Percentiles rank a stretch among this genome's conserved stretches.
phyloP scores from a whole-genome alignment of 2,329 filamentous ascomycete genomes.

The Hortaea sp. region DNA sequence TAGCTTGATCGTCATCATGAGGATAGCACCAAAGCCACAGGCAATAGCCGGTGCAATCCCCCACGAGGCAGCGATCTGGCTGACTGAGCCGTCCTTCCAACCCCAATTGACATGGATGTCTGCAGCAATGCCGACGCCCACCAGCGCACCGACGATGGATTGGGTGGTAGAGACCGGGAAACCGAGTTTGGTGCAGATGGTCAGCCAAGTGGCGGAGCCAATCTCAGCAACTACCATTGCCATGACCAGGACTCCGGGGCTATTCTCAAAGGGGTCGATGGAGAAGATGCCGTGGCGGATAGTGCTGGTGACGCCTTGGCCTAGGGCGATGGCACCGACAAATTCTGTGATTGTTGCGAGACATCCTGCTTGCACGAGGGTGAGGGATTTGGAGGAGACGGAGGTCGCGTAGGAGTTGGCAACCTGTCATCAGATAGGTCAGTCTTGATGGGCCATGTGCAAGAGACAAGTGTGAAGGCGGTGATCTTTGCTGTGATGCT shows the following conservation, averaged over 20 bases:
- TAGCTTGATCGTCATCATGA: conserved; percentile 40
- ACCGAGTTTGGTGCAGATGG: conserved; percentile 38
- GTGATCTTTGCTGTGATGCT: too few relatives aligned
- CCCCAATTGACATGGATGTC: conserved; percentile 23
- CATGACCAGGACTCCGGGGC: conserved; percentile 46
- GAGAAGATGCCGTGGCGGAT: conserved; percentile 50
- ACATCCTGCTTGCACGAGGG: conserved; percentile 39
- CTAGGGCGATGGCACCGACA: conserved; percentile 41
- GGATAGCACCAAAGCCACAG: conserved; percentile 34
- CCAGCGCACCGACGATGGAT: conserved; percentile 38
- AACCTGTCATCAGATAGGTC: conserved; percentile 18
- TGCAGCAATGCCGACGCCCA: conserved; percentile 34
- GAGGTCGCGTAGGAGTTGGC: conserved; percentile 44
- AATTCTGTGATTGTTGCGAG: conserved; percentile 41
- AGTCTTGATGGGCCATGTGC: too few relatives aligned
- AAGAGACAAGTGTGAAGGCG: too few relatives aligned
- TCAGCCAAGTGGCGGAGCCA: conserved; percentile 44
- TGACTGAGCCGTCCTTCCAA: conserved; percentile 29
- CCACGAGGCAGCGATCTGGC: conserved; percentile 18
- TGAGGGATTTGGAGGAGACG: conserved; percentile 40
- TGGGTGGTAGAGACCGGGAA: conserved; percentile 52
- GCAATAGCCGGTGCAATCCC: conserved; percentile 37
- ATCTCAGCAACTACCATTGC: conserved; percentile 14
- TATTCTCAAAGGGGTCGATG: conserved; percentile 34
- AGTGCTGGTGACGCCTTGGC: conserved; percentile 47